Percentiles rank a stretch among this genome's conserved stretches.
phyloP scores from a whole-genome alignment of 2,329 filamentous ascomycete genomes.

The Pestalotiopsis fici region DNA sequence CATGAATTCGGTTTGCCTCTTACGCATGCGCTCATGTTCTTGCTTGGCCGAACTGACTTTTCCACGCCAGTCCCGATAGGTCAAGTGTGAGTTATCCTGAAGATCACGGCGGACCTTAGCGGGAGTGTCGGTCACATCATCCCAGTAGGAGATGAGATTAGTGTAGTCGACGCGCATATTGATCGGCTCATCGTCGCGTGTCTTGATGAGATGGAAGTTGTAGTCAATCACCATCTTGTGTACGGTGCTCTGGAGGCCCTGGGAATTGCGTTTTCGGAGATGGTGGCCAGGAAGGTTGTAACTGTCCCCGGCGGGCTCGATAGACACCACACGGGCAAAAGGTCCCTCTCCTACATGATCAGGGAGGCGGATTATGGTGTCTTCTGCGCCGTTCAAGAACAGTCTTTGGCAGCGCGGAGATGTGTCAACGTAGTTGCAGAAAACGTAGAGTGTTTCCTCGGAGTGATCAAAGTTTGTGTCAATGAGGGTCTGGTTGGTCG shows the following conservation, averaged over 20 bases:
- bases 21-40: no score
- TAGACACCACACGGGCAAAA: constrained; percentile 23
- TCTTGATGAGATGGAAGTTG: constrained; percentile 27
- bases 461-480: neutral
- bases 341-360: constrained; percentile 25
- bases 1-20: no score
- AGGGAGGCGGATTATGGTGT: constrained; percentile 26
- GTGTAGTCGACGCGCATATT: constrained; percentile 35
- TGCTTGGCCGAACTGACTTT: no score
- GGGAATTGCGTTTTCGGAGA: no score
- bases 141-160: constrained; percentile 19
- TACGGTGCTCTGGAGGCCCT: no score
- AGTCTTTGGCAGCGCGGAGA: constrained; percentile 19
- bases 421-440: neutral
- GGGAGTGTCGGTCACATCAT: neutral
- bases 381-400: constrained; percentile 17
- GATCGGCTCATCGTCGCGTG: constrained; percentile 22
- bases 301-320: no score
- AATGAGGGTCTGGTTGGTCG: neutral
- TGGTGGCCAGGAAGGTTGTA: no score
- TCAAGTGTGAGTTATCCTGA: no score
- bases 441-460: neutral
- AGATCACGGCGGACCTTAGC: no score
- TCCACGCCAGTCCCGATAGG: no score
- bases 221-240: no score